Evolutionary conservation across 139 green algal species (phyloP).

Genomic region (Mesotaenium endlicherianum): DNA sequence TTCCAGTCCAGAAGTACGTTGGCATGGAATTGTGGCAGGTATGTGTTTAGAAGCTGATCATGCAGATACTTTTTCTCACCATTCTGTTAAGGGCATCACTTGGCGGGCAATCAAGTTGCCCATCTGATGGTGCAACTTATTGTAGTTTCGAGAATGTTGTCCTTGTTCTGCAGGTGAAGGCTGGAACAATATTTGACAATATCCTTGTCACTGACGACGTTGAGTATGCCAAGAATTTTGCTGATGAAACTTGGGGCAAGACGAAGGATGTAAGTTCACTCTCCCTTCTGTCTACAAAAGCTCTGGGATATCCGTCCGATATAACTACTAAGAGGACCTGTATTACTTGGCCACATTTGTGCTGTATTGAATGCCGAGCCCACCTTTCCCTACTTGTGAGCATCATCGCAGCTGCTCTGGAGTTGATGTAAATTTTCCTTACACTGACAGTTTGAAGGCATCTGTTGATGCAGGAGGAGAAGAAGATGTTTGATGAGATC

Average conservation of each 20-base stretch:
- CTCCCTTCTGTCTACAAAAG: neutral
- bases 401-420: neutral
- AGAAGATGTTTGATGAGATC: conserved; percentile 52
- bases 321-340: neutral
- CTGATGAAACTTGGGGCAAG: conserved; percentile 73
- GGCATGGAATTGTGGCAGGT: conserved; percentile 84
- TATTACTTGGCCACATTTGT: neutral
- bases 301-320: neutral
- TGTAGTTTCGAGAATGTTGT: neutral
- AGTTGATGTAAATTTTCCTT: conserved; percentile 16
- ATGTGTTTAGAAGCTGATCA: neutral
- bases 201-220: conserved; percentile 79
- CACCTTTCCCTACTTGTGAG: neutral
- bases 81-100: too few relatives aligned
- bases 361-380: neutral
- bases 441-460: conserved; percentile 52
- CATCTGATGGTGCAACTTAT: too few relatives aligned
- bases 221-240: conserved; percentile 70
- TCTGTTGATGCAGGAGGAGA: conserved; percentile 51
- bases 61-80: neutral
- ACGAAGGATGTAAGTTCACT: conserved; percentile 60
- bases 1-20: conserved; percentile 69
- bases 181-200: conserved; percentile 88
- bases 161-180: conserved; percentile 64
- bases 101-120: too few relatives aligned